Evolutionary conservation across 495 filamentous ascomycete species (phyloP).

Genomic region (Neurospora sp.): DNA sequence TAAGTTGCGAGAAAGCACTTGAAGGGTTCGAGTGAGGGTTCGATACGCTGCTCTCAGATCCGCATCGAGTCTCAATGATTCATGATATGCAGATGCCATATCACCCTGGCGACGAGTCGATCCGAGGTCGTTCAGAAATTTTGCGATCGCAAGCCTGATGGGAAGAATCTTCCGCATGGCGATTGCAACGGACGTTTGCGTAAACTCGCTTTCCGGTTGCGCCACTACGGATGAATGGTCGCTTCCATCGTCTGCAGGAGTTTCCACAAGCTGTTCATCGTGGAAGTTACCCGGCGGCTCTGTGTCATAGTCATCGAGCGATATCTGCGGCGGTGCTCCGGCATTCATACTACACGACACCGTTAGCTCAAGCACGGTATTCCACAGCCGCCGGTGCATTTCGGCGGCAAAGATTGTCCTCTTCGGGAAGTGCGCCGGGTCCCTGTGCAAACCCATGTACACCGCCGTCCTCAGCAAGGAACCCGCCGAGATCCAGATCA

Average conservation of each 20-base stretch:
- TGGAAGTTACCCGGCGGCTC: slow-evolving; percentile 37
- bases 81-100: slow-evolving; percentile 13
- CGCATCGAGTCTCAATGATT: slow-evolving; percentile 21
- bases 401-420: slow-evolving; percentile 36
- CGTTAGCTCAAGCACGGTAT: slow-evolving; percentile 47
- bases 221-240: background rate
- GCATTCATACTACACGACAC: slow-evolving; percentile 42
- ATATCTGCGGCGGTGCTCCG: slow-evolving; percentile 43
- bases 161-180: slow-evolving; percentile 37
- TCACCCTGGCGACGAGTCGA: slow-evolving; percentile 11
- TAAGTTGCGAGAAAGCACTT: slow-evolving; percentile 7
- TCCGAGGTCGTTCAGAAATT: slow-evolving; percentile 36
- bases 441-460: slow-evolving; percentile 19
- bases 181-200: slow-evolving; percentile 34
- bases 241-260: background rate
- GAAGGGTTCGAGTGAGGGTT: slow-evolving; percentile 28
- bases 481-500: slow-evolving; percentile 9
- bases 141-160: slow-evolving; percentile 35
- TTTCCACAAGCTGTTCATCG: slow-evolving; percentile 25
- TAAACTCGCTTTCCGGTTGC: slow-evolving; percentile 28
- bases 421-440: slow-evolving; percentile 11
- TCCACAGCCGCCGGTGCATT: slow-evolving; percentile 53
- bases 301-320: slow-evolving; percentile 35
- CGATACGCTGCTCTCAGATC: slow-evolving; percentile 29
- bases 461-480: slow-evolving; percentile 13